A percentile compares a stretch with the other conserved stretches of the same genome.
These are phyloP conservation scores for Anastatica hierochuntica DNA, from an alignment of 345 rosid species.

Conservation along the genomic window DNA sequence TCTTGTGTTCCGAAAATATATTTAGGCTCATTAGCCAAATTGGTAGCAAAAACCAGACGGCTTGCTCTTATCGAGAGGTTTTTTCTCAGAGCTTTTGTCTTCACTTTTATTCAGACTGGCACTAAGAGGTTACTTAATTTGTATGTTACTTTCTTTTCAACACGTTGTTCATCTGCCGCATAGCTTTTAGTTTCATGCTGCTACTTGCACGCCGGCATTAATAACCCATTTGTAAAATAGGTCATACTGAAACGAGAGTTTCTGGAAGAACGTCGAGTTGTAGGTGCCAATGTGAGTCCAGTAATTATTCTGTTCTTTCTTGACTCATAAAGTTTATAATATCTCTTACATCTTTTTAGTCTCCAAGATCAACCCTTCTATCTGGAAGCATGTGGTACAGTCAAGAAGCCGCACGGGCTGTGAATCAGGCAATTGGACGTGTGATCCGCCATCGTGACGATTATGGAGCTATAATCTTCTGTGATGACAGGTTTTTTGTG, in stretches of 20 bases:
- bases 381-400: conserved; percentile 82
- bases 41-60: background rate
- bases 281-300: conserved; percentile 39
- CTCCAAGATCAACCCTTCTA: conserved; percentile 33
- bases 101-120: conserved; percentile 9
- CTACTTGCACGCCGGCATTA: background rate
- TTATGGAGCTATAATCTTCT: conserved; percentile 83
- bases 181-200: background rate
- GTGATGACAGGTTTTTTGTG: conserved; percentile 73
- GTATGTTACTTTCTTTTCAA: background rate
- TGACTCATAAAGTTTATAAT: conserved; percentile 16
- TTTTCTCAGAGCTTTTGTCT: background rate
- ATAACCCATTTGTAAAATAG: conserved; percentile 31
- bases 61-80: conserved; percentile 1
- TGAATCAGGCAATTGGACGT: conserved; percentile 95
- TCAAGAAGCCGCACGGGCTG: conserved; percentile 92
- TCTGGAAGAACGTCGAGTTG: conserved; percentile 49
- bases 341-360: conserved; percentile 16
- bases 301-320: background rate
- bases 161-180: background rate
- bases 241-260: conserved; percentile 83
- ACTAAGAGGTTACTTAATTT: background rate
- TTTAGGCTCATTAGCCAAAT: conserved; percentile 4
- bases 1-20: conserved; percentile 1
- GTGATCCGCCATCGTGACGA: conserved; percentile 94